A percentile compares a stretch with the other conserved stretches of the same genome.
These are phyloP conservation scores for Trichosporon coremiiforme DNA, from an alignment of 1,284 basidiomycete genomes.

Conservation along the genomic window DNA sequence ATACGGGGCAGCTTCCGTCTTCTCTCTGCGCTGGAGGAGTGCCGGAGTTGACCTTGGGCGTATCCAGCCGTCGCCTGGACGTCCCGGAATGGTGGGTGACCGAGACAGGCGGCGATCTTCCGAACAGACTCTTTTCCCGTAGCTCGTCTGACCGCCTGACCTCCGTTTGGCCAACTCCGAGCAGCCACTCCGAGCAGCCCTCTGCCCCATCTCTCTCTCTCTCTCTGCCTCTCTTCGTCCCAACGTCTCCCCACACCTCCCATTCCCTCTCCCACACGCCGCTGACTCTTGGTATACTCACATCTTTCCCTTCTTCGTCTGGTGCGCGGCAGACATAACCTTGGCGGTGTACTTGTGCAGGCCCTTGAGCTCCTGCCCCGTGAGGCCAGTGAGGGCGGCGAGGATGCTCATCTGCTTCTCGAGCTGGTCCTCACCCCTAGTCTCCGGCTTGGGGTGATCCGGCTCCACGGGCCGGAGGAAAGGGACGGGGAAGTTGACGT, in stretches of 20 bases:
- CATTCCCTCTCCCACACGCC: background rate
- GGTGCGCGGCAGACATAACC: constrained; percentile 50
- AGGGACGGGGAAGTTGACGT: constrained; percentile 46
- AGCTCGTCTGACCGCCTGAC: no score
- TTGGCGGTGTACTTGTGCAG: constrained; percentile 47
- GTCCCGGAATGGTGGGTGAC: no score
- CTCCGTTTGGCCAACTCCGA: no score
- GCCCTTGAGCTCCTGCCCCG: constrained; percentile 35
- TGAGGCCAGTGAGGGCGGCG: constrained; percentile 40
- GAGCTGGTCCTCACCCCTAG: constrained; percentile 35
- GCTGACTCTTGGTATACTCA: constrained; percentile 35
- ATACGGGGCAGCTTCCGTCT: no score
- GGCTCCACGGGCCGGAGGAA: constrained; percentile 29
- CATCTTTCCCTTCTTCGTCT: constrained; percentile 57
- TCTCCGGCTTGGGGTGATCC: constrained; percentile 29
- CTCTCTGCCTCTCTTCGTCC: background rate
- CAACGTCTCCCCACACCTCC: no score
- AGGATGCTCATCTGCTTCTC: constrained; percentile 38
- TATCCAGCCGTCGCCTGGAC: no score
- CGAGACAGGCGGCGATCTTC: no score
- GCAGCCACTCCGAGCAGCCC: no score
- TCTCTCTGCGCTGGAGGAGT: no score
- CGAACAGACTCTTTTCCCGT: background rate
- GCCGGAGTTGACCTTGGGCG: no score
- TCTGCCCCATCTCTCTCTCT: background rate